Conservation (phyloP, 306 rosid species). For the barrel medic (Medicago truncatula) region MtrunA17r5.0-ANR NC_053043.1:23364501-23365000, state of each 20-base stretch:
- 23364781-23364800: slow-evolving; percentile 89
- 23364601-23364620: too few relatives aligned
- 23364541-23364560: slow-evolving; percentile 67
- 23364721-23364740: slow-evolving; percentile 33
- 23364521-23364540: slow-evolving; percentile 70
- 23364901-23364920: background rate
- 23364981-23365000: slow-evolving; percentile 10
- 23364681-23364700: slow-evolving; percentile 22
- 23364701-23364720: slow-evolving; percentile 14
- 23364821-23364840: slow-evolving; percentile 86
- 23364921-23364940: background rate
- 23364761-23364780: slow-evolving; percentile 77
- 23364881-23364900: background rate
- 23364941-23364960: background rate
- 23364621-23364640: too few relatives aligned
- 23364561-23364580: slow-evolving; percentile 9
- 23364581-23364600: background rate
- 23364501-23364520: slow-evolving; percentile 53
- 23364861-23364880: background rate
- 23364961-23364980: background rate
- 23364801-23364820: slow-evolving; percentile 82
- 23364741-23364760: slow-evolving; percentile 41
- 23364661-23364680: slow-evolving; percentile 10
- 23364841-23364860: slow-evolving; percentile 68
- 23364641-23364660: slow-evolving; percentile 16